Conservation (phyloP, 352 stramenopile genomes). For the Globisporangium irregulare region DNA sequence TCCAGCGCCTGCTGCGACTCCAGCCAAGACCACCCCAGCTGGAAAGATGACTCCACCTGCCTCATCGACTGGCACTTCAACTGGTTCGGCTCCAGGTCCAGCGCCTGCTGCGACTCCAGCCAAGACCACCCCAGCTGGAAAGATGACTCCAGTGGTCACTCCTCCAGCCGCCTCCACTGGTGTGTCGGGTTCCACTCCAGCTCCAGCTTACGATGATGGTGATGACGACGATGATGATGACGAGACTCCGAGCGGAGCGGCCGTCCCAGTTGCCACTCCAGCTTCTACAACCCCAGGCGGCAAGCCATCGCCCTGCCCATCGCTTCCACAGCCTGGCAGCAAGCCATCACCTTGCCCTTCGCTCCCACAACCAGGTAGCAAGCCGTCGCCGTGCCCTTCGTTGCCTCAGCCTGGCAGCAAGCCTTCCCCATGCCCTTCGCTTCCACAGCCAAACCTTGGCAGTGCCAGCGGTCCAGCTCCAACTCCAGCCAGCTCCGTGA, state of each 20-base stretch:
- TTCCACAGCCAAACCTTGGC: slow-evolving; percentile 25
- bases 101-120: slow-evolving; percentile 3
- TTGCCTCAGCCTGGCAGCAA: slow-evolving; percentile 21
- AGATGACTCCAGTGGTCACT: neutral
- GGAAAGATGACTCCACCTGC: neutral
- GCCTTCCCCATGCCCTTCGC: slow-evolving; percentile 9
- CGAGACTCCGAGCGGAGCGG: neutral
- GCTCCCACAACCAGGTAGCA: slow-evolving; percentile 25
- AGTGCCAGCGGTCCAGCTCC: slow-evolving; percentile 4
- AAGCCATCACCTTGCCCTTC: slow-evolving; percentile 21
- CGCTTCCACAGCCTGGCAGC: slow-evolving; percentile 24
- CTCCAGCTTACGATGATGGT: slow-evolving; percentile 5
- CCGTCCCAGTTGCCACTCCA: slow-evolving; percentile 3
- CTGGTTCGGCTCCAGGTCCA: neutral
- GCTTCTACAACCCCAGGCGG: slow-evolving; percentile 12
- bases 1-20: neutral
- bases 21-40: neutral
- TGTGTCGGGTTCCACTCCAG: neutral
- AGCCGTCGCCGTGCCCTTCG: slow-evolving; percentile 27
- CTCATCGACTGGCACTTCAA: neutral
- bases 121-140: neutral
- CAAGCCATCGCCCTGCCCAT: slow-evolving; percentile 21
- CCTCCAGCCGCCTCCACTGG: neutral
- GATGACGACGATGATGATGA: slow-evolving; percentile 15
- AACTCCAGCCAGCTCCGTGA: slow-evolving; percentile 15